Conservation (phyloP, 208 protist species). For the Trypanosoma vivax region DNA sequence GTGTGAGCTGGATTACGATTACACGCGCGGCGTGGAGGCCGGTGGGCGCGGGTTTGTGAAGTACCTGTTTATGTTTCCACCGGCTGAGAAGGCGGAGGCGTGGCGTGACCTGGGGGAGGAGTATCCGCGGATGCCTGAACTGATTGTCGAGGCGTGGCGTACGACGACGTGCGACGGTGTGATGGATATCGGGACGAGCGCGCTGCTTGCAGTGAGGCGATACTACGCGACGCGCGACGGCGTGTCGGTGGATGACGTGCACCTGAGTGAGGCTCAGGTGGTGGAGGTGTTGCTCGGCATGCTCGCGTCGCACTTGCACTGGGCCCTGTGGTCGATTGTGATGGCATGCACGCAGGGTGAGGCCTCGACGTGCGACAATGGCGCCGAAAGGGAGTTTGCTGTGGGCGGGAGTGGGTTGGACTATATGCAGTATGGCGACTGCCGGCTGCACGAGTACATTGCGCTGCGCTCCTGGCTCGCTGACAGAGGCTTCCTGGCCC, state of each 20-base stretch:
- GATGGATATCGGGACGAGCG: constrained; percentile 2
- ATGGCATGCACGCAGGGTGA: constrained; percentile 62
- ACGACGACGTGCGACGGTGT: not conserved
- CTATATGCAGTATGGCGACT: constrained; percentile 76
- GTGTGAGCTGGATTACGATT: constrained; percentile 84
- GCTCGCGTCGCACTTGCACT: constrained; percentile 67
- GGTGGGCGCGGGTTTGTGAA: constrained; percentile 77
- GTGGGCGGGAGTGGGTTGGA: constrained; percentile 75
- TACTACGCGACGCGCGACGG: constrained; percentile 18
- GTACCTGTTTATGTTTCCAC: constrained; percentile 56
- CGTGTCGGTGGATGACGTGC: constrained; percentile 4
- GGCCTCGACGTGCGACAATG: no score
- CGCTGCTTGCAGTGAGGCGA: constrained; percentile 10
- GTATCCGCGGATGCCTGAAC: constrained; percentile 67
- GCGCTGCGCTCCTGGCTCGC: constrained; percentile 58
- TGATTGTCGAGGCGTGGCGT: constrained; percentile 61
- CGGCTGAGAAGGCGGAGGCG: constrained; percentile 25
- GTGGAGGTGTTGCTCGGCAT: constrained; percentile 71
- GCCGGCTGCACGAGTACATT: constrained; percentile 70
- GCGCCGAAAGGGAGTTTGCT: constrained; percentile 30
- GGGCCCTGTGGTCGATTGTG: constrained; percentile 73
- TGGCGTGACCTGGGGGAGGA: constrained; percentile 52
- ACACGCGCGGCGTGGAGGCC: constrained; percentile 59
- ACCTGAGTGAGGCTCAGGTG: constrained; percentile 45
- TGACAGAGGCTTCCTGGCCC: not conserved